A percentile compares a stretch with the other conserved stretches of the same genome.
Evolutionary conservation across 345 rosid genomes (phyloP).

Genomic region (Camelina sativa): DNA sequence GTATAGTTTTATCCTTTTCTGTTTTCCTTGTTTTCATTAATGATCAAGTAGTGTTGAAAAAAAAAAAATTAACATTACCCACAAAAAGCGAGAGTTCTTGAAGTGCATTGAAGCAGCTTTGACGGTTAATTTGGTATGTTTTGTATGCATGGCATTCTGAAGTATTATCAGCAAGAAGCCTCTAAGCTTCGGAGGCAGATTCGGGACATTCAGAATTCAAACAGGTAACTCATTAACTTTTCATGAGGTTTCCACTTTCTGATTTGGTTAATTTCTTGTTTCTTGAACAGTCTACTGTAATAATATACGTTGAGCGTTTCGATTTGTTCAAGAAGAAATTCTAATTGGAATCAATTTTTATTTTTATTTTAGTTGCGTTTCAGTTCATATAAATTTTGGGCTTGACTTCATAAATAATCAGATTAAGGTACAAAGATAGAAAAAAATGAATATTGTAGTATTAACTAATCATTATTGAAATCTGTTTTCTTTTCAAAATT

Average conservation of each 20-base stretch:
- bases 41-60: neutral
- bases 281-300: conserved; percentile 18
- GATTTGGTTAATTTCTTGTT: neutral
- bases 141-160: conserved; percentile 16
- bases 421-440: neutral
- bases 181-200: conserved; percentile 83
- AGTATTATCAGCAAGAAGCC: conserved; percentile 97
- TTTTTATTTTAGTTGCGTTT: neutral
- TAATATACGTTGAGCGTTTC: neutral
- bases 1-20: conserved; percentile 36
- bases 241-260: neutral
- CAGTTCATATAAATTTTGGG: neutral
- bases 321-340: neutral
- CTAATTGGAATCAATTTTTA: neutral
- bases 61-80: neutral
- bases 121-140: conserved; percentile 31
- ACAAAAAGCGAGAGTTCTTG: conserved; percentile 22
- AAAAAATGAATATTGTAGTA: neutral
- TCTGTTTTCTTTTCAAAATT: neutral
- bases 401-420: neutral
- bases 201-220: conserved; percentile 70
- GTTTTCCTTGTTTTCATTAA: neutral
- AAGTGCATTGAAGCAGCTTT: conserved; percentile 5
- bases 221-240: conserved; percentile 51
- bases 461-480: neutral